A percentile compares a stretch with the other conserved stretches of the same genome.
These are phyloP conservation scores for Casuarina glauca DNA, from an alignment of 306 rosid genomes.

Conservation along the genomic window DNA sequence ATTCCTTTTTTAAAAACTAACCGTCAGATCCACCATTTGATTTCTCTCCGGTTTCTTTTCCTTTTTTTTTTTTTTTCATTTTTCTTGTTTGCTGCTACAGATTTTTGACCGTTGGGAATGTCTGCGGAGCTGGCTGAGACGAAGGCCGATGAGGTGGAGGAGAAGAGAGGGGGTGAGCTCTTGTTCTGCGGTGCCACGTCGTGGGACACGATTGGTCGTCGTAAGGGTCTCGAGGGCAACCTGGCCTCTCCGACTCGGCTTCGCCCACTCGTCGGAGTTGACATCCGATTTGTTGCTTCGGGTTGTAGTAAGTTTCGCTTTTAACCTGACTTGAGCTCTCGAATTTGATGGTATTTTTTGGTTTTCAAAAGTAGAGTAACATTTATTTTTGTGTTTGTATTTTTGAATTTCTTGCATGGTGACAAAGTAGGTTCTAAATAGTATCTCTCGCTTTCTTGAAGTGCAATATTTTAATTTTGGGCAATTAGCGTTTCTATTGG, in stretches of 20 bases:
- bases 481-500: not conserved
- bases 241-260: constrained; percentile 83
- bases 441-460: not conserved
- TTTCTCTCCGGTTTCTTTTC: not conserved
- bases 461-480: not conserved
- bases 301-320: constrained; percentile 65
- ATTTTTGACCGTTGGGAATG: constrained; percentile 66
- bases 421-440: no score
- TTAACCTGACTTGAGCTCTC: not conserved
- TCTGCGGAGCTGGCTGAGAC: constrained; percentile 64
- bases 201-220: constrained; percentile 85
- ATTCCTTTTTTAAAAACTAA: constrained; percentile 48
- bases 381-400: no score
- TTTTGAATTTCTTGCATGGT: no score
- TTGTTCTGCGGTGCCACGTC: constrained; percentile 90
- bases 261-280: constrained; percentile 75
- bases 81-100: not conserved
- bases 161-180: constrained; percentile 70
- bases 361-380: not conserved
- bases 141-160: constrained; percentile 51
- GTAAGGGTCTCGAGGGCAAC: constrained; percentile 76
- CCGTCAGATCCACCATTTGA: constrained; percentile 68
- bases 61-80: not conserved
- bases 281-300: constrained; percentile 78
- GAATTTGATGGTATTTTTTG: not conserved